These are phyloP conservation scores for Ballota nigra DNA, from an alignment of 257 asterid genomes.

Conservation along the genomic window DNA sequence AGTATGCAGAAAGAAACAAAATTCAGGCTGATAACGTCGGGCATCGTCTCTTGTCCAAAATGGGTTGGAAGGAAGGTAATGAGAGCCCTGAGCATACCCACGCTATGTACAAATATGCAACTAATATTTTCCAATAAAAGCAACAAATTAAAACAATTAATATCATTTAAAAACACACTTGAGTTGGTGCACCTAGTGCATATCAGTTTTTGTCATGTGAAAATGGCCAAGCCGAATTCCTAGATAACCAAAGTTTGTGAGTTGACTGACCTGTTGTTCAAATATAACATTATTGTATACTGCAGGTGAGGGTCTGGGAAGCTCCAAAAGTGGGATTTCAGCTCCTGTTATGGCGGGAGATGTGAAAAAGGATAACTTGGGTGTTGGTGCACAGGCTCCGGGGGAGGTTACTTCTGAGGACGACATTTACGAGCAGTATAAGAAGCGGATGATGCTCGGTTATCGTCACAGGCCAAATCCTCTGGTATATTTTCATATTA, in stretches of 20 bases:
- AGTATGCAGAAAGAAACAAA: constrained; percentile 56
- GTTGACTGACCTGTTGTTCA: not conserved
- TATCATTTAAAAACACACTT: too few relatives aligned
- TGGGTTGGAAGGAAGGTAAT: constrained; percentile 98
- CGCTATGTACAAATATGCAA: not conserved
- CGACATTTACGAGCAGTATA: constrained; percentile 95
- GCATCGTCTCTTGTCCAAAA: constrained; percentile 77
- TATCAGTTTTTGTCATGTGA: too few relatives aligned
- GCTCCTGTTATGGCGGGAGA: constrained; percentile 82
- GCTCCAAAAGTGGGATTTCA: constrained; percentile 82
- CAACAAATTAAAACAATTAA: too few relatives aligned
- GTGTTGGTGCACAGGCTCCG: constrained; percentile 89
- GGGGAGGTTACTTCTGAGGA: constrained; percentile 89
- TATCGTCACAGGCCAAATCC: constrained; percentile 90
- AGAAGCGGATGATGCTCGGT: constrained; percentile 99
- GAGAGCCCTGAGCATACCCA: constrained; percentile 3
- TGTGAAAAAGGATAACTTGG: constrained; percentile 76
- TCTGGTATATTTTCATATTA: constrained; percentile 42
- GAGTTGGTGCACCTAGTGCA: too few relatives aligned
- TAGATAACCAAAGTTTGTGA: too few relatives aligned
- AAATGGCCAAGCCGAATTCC: too few relatives aligned
- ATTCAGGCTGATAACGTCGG: constrained; percentile 96
- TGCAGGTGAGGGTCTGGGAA: constrained; percentile 91
- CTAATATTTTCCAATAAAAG: too few relatives aligned
- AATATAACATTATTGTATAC: not conserved